Conservation (phyloP, 2,329 filamentous ascomycete genomes). For the Keithomyces neogunnii region DNA sequence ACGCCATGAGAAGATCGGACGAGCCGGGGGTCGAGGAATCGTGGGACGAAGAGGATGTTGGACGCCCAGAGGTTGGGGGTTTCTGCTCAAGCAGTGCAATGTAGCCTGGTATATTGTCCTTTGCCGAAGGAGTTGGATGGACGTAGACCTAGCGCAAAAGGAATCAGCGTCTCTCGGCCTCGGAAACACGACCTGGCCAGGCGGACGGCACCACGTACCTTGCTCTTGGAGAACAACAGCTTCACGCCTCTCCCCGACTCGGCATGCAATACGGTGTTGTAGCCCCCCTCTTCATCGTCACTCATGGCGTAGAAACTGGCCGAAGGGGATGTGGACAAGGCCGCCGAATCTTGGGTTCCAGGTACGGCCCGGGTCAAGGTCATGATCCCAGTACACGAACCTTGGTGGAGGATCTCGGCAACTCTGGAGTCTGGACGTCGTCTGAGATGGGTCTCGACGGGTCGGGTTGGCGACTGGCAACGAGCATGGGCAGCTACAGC, state of each 20-base stretch:
- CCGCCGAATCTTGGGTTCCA: neutral
- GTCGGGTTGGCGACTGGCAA: too few species aligned
- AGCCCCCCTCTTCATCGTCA: slow-evolving; percentile 92
- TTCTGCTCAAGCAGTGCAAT: slow-evolving; percentile 92
- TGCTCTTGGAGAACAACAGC: slow-evolving; percentile 92
- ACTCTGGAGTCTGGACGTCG: neutral
- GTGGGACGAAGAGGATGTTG: slow-evolving; percentile 20
- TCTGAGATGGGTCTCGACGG: too few species aligned
- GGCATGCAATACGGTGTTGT: slow-evolving; percentile 83
- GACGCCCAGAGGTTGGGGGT: slow-evolving; percentile 33
- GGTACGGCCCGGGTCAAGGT: neutral
- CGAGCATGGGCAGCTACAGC: neutral
- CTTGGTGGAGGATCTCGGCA: too few species aligned
- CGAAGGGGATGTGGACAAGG: slow-evolving; percentile 10
- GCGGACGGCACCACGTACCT: slow-evolving; percentile 42
- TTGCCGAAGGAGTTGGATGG: slow-evolving; percentile 84
- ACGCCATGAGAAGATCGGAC: slow-evolving; percentile 77
- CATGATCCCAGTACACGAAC: neutral
- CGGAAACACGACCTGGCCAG: too few species aligned
- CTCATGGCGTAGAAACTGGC: slow-evolving; percentile 57
- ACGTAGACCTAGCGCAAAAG: slow-evolving; percentile 66
- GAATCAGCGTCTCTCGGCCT: too few species aligned
- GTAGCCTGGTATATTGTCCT: slow-evolving; percentile 93
- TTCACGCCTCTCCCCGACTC: slow-evolving; percentile 78
- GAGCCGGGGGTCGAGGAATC: slow-evolving; percentile 40